Conservation (phyloP, 2,329 filamentous ascomycete genomes). For the Zalaria obscura region DNA sequence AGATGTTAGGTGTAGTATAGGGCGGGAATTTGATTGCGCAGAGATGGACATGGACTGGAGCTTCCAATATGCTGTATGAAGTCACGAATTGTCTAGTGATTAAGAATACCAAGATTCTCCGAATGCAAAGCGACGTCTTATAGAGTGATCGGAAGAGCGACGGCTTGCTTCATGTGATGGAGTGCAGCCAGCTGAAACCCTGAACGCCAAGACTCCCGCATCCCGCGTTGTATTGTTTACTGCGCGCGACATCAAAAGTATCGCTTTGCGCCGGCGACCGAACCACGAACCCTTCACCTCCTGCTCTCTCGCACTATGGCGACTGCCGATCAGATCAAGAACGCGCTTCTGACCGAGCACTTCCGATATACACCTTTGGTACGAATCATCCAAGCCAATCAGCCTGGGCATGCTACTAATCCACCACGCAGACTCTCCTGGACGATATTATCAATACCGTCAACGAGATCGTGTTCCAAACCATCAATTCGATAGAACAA, state of each 20-base stretch:
- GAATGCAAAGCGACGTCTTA: too few relatives aligned
- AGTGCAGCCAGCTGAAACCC: too few relatives aligned
- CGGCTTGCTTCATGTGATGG: too few relatives aligned
- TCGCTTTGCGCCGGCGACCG: neutral
- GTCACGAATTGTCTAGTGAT: too few relatives aligned
- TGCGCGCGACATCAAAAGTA: neutral
- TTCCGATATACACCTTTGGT: constrained; percentile 89
- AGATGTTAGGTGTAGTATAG: neutral
- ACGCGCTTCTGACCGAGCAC: constrained; percentile 76
- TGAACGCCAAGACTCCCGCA: too few relatives aligned
- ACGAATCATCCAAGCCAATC: constrained; percentile 21
- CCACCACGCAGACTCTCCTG: constrained; percentile 55
- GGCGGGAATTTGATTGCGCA: too few relatives aligned
- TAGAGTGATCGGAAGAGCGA: too few relatives aligned
- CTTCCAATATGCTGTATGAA: too few relatives aligned
- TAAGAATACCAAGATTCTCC: too few relatives aligned
- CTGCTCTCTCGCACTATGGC: constrained; percentile 21
- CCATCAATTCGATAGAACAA: constrained; percentile 74
- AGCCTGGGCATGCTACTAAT: constrained; percentile 1
- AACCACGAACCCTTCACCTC: neutral
- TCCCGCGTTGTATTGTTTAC: too few relatives aligned
- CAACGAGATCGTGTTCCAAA: constrained; percentile 84
- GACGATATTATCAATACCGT: constrained; percentile 97
- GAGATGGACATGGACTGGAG: too few relatives aligned
- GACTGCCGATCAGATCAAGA: constrained; percentile 29